Evolutionary conservation across 805 yeast species (phyloP).

Genomic region (Metschnikowia kofuensis): DNA sequence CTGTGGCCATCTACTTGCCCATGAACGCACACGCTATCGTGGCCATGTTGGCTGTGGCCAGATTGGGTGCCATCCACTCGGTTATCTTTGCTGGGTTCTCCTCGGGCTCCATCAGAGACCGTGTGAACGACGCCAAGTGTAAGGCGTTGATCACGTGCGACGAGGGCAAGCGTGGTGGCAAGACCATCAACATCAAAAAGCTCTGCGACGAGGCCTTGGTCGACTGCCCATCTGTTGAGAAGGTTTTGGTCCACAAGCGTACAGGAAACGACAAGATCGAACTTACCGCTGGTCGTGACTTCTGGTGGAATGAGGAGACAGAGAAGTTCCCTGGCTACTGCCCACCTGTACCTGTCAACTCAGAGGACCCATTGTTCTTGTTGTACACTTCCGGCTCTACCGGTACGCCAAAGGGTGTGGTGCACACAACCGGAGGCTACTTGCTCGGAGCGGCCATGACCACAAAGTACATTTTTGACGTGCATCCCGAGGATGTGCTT

Average conservation of each 20-base stretch:
- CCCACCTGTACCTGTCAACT: constrained; percentile 70
- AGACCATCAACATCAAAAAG: constrained; percentile 73
- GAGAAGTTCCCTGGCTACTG: constrained; percentile 62
- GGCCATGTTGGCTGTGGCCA: constrained; percentile 70
- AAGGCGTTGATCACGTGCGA: constrained; percentile 75
- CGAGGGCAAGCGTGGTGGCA: constrained; percentile 82
- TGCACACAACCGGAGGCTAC: constrained; percentile 79
- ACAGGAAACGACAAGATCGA: constrained; percentile 59
- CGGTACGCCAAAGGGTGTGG: constrained; percentile 86
- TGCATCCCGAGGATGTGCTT: constrained; percentile 68
- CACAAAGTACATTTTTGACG: constrained; percentile 73
- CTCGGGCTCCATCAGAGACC: constrained; percentile 66
- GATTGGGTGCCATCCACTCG: constrained; percentile 83
- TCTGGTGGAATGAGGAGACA: constrained; percentile 74
- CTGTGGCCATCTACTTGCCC: constrained; percentile 83
- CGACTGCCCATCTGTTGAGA: constrained; percentile 61
- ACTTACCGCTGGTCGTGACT: constrained; percentile 57
- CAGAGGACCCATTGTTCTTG: constrained; percentile 82
- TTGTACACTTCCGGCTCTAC: constrained; percentile 86
- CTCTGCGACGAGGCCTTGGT: constrained; percentile 78
- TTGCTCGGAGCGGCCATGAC: constrained; percentile 70
- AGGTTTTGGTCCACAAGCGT: constrained; percentile 71
- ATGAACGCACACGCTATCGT: constrained; percentile 80
- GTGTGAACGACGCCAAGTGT: constrained; percentile 70
- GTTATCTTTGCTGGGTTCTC: constrained; percentile 86